phyloP scores from a whole-genome alignment of 495 filamentous ascomycete species.

The Penicillium herquei region DNA sequence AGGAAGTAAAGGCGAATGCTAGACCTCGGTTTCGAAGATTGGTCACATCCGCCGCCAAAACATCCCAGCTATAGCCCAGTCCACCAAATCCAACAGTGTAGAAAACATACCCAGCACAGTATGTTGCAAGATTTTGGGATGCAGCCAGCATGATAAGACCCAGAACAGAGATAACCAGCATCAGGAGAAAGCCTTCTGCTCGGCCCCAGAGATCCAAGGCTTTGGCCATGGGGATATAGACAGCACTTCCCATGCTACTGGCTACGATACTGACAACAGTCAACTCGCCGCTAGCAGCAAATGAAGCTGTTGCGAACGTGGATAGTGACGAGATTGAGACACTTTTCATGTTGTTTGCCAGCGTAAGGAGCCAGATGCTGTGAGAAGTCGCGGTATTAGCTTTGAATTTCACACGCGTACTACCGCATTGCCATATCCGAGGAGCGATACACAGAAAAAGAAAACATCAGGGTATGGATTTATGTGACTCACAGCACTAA shows the following conservation, averaged over 20 bases:
- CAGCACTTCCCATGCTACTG: slow-evolving; percentile 29
- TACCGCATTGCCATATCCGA: too few relatives aligned
- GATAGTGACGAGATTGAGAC: slow-evolving; percentile 21
- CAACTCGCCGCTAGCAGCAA: slow-evolving; percentile 53
- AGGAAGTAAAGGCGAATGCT: slow-evolving; percentile 53
- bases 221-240: slow-evolving; percentile 59
- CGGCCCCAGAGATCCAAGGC: slow-evolving; percentile 64
- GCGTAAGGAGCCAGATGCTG: slow-evolving; percentile 41
- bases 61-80: slow-evolving; percentile 45
- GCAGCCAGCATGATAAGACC: slow-evolving; percentile 45
- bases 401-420: neutral
- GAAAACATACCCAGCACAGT: slow-evolving; percentile 40
- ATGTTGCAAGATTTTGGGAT: slow-evolving; percentile 41
- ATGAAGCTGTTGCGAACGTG: slow-evolving; percentile 41
- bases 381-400: neutral
- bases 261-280: slow-evolving; percentile 54
- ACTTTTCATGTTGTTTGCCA: slow-evolving; percentile 38
- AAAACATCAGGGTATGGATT: neutral
- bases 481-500: slow-evolving; percentile 6
- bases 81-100: slow-evolving; percentile 51
- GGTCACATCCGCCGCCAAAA: slow-evolving; percentile 59
- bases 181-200: slow-evolving; percentile 49
- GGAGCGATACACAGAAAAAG: neutral
- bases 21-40: slow-evolving; percentile 54
- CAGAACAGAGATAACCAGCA: slow-evolving; percentile 30